A percentile compares a stretch with the other conserved stretches of the same genome.
phyloP scores from a whole-genome alignment of 768 basidiomycete species.

The Filobasidium floriforme region DNA sequence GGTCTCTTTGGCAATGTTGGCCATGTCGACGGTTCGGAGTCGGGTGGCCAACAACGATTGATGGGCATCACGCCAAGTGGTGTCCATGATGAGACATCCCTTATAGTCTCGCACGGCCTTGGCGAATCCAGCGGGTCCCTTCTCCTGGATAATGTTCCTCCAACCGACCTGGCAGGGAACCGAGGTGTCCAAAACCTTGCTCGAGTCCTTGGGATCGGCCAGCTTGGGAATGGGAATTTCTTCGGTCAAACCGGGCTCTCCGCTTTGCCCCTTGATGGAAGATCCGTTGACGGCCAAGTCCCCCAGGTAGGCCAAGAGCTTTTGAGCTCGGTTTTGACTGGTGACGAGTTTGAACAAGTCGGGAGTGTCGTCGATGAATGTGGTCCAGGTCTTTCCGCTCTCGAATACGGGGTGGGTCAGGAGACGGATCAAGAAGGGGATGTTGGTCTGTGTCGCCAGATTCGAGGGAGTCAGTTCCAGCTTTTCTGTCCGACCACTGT shows the following conservation, averaged over 20 bases:
- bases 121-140: conserved; percentile 96
- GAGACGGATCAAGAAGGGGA: conserved; percentile 97
- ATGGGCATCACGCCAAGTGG: conserved; percentile 98
- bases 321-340: conserved; percentile 96
- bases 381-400: conserved; percentile 96
- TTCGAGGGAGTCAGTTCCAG: not conserved
- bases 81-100: conserved; percentile 70
- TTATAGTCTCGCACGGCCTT: conserved; percentile 95
- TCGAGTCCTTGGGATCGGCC: conserved; percentile 65
- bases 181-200: conserved; percentile 66
- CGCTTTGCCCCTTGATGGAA: conserved; percentile 91
- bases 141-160: conserved; percentile 97
- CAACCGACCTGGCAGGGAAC: conserved; percentile 81
- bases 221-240: conserved; percentile 79
- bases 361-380: conserved; percentile 99
- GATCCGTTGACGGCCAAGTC: conserved; percentile 97
- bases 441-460: conserved; percentile 66
- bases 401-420: conserved; percentile 95
- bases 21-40: conserved; percentile 91
- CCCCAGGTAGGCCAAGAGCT: conserved; percentile 90
- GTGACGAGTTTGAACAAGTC: conserved; percentile 97
- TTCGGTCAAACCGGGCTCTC: conserved; percentile 86
- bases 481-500: conserved; percentile 21
- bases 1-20: conserved; percentile 96
- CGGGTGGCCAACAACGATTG: conserved; percentile 95